These are phyloP conservation scores for Colletotrichum tofieldiae DNA, from an alignment of 2,329 filamentous ascomycete genomes.

Conservation along the genomic window DNA sequence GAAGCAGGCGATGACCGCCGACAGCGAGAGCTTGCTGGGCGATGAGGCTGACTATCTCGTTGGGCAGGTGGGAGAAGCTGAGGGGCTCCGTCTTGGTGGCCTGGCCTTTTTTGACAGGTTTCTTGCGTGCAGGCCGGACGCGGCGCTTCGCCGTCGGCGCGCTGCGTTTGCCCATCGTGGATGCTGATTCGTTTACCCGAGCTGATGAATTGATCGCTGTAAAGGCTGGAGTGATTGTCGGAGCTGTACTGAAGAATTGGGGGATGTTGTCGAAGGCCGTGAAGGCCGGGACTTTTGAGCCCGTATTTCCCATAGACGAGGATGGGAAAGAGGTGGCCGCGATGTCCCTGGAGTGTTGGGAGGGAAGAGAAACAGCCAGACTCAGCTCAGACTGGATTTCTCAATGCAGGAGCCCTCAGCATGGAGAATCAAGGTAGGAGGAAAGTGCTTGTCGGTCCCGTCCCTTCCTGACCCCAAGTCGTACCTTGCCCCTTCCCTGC, in stretches of 20 bases:
- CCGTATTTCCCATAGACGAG: background rate
- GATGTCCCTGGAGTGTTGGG: background rate
- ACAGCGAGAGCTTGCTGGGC: background rate
- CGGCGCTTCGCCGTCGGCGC: background rate
- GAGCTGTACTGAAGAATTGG: background rate
- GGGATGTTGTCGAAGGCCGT: background rate
- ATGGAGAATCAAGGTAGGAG: background rate
- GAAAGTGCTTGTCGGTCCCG: background rate
- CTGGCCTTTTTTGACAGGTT: background rate
- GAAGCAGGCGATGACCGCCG: background rate
- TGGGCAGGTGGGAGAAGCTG: constrained; percentile 12
- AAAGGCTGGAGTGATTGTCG: background rate
- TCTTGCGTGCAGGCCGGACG: background rate
- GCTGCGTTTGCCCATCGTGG: background rate
- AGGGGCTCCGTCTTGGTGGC: background rate
- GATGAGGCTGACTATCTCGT: constrained; percentile 23
- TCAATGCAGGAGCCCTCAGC: background rate
- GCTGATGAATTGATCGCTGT: background rate
- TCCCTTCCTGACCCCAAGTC: background rate
- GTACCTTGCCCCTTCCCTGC: background rate
- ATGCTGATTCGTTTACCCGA: background rate
- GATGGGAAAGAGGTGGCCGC: background rate
- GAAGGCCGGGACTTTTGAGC: background rate
- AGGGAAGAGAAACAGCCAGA: background rate
- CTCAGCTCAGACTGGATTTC: too few relatives aligned